phyloP scores from a whole-genome alignment of 495 filamentous ascomycete species.

The Neurospora sp. region DNA sequence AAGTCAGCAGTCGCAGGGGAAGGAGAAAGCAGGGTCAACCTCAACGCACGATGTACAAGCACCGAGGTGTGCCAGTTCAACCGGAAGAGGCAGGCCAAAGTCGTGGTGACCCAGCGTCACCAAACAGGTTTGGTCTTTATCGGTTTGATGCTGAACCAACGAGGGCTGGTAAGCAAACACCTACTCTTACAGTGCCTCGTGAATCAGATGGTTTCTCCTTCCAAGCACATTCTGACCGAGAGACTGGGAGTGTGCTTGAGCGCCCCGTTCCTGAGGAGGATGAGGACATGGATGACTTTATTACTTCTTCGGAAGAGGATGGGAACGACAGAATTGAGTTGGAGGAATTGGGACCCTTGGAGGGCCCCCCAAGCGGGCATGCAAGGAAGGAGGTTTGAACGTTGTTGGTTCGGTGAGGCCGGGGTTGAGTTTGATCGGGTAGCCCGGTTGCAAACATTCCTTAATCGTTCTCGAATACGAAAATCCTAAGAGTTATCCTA shows the following conservation, averaged over 20 bases:
- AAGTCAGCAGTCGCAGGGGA: slow-evolving; percentile 25
- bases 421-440: neutral
- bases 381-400: neutral
- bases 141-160: neutral
- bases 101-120: neutral
- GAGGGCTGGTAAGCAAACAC: neutral
- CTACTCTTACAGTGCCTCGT: neutral
- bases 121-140: neutral
- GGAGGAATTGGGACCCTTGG: neutral
- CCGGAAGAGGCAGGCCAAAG: neutral
- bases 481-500: neutral
- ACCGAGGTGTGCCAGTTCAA: neutral
- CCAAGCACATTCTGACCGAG: neutral
- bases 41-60: neutral
- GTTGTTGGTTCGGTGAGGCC: neutral
- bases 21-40: neutral
- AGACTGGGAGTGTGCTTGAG: neutral
- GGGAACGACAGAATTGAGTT: neutral
- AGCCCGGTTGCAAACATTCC: neutral
- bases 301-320: slow-evolving; percentile 8
- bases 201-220: neutral
- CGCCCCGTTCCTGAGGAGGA: slow-evolving; percentile 2
- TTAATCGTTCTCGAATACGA: neutral
- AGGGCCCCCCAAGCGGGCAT: neutral
- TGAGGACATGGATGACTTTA: slow-evolving; percentile 12